Evolutionary conservation across 2,329 filamentous ascomycete genomes (phyloP), one percentile per base, ranked within the genome.

Genomic region (Pestalotiopsis sp.): DNA sequence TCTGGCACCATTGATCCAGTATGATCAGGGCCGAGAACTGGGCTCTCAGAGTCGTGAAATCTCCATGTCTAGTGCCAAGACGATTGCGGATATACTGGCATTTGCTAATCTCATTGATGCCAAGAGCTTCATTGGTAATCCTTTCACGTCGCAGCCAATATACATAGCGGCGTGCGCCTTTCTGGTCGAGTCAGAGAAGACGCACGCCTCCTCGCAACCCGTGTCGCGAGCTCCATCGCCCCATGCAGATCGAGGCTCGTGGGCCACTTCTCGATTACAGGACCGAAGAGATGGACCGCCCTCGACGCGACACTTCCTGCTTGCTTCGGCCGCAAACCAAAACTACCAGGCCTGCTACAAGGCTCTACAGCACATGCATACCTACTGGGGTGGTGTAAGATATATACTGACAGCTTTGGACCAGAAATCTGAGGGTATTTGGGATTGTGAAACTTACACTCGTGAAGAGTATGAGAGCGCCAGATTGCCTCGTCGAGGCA

Each of bases 141-240:
- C 94, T 0, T 97, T 97, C 72, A 96, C 93, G 0, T 94, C 92
- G 62, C 94, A 97, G 78, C 94, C 94, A 0, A 97, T 97, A 75
- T 97, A 97, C 74, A 95, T 97, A 70, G 94, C 94, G 0, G 94
- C 93, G 0, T 97, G 93, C 76, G 94, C 94, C 0, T 97, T 97
- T 73, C 82, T 97, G 17, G 93, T 94, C 82, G 94, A 97, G 77
- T 93, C 92, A 4, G 65, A 59, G 23, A 90, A 89, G 3, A 87
- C 91, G 14, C 91, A 90, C 70, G 90, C 91, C 25, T 36, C 31
- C 31, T 91, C 91, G 0, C 89, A 90, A 69, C 85, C 90, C 23
- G 78, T 91, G 36, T 93, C 91, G 0, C 85, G 89, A 67, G 88
- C 90, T 45, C 77, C 82, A 1, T 88, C 87, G 0, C 88, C 87